Percentiles rank a stretch among this genome's conserved stretches.
Conservation (phyloP, 208 protist genomes). For the Trypanosoma melophagium region DNA sequence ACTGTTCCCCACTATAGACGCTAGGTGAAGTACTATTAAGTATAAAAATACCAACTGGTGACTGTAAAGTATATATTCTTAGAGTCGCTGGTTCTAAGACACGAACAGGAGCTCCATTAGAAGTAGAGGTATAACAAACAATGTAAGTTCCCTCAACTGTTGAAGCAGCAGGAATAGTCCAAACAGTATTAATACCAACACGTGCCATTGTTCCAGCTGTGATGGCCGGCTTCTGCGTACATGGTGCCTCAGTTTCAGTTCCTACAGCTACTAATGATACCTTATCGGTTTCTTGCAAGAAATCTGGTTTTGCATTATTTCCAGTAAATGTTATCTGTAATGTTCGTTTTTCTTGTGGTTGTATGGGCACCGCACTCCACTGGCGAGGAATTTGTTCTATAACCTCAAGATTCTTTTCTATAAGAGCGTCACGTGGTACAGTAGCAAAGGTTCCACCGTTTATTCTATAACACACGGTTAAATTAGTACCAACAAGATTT, state of each 20-base stretch:
- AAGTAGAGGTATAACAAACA: conserved; percentile 70
- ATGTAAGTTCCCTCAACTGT: conserved; percentile 53
- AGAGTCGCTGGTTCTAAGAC: conserved; percentile 52
- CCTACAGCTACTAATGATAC: conserved; percentile 54
- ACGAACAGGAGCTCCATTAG: conserved; percentile 59
- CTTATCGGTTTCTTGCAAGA: conserved; percentile 50
- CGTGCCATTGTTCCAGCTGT: conserved; percentile 18
- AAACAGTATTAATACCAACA: conserved; percentile 49
- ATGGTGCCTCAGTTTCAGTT: conserved; percentile 1
- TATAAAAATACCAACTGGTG: conserved; percentile 71
- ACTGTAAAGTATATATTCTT: conserved; percentile 62
- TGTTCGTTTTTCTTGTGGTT: conserved; percentile 50
- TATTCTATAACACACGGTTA: conserved; percentile 79
- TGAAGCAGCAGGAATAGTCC: conserved; percentile 50
- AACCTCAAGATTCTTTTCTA: conserved; percentile 63
- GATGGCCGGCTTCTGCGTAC: no score
- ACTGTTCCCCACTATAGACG: conserved; percentile 67
- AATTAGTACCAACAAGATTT: conserved; percentile 3
- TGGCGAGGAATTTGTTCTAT: conserved; percentile 37
- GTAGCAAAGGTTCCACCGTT: conserved; percentile 67
- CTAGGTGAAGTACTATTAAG: conserved; percentile 34
- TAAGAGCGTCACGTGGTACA: conserved; percentile 34
- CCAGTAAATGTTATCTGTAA: conserved; percentile 67
- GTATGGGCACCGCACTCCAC: conserved; percentile 53
- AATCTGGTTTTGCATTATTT: conserved; percentile 28